Conservation (phyloP, 345 rosid genomes). For the Camelina hispida region DNA sequence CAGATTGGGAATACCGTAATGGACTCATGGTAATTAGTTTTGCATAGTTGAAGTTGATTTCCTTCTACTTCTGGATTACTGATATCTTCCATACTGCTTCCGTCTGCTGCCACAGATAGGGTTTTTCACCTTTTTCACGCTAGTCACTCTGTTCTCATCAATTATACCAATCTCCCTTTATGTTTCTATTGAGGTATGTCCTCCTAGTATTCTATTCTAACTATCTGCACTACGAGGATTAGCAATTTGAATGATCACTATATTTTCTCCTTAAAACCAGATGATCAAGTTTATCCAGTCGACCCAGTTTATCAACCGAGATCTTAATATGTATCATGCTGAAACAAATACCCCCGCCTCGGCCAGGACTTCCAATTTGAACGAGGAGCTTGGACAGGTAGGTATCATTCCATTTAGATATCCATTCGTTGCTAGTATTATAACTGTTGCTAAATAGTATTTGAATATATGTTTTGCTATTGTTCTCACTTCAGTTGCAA, state of each 20-base stretch:
- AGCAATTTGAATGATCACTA: conserved; percentile 28
- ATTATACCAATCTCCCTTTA: conserved; percentile 97
- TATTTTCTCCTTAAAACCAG: conserved; percentile 51
- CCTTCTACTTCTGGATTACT: conserved; percentile 17
- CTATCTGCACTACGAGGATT: conserved; percentile 13
- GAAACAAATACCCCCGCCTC: conserved; percentile 93
- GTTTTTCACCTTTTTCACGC: conserved; percentile 77
- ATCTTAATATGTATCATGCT: conserved; percentile 85
- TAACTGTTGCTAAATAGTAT: background rate
- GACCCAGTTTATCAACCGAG: conserved; percentile 95
- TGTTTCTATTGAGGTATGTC: conserved; percentile 93
- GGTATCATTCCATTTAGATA: conserved; percentile 10
- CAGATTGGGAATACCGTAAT: conserved; percentile 76
- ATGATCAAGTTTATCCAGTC: conserved; percentile 98
- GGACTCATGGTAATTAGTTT: conserved; percentile 67
- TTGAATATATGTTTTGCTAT: conserved; percentile 13
- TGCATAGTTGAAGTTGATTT: conserved; percentile 31
- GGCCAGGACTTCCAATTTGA: conserved; percentile 97
- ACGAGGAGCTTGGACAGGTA: conserved; percentile 99
- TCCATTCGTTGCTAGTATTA: background rate
- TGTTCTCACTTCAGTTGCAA: conserved; percentile 21
- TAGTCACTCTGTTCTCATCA: conserved; percentile 90
- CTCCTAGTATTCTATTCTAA: conserved; percentile 24
- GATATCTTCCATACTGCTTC: conserved; percentile 26
- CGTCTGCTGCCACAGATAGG: conserved; percentile 67